Percentiles rank a stretch among this genome's conserved stretches.
Evolutionary conservation across 129 eudicot species (phyloP).

Genomic region (Kitagawia praeruptora): DNA sequence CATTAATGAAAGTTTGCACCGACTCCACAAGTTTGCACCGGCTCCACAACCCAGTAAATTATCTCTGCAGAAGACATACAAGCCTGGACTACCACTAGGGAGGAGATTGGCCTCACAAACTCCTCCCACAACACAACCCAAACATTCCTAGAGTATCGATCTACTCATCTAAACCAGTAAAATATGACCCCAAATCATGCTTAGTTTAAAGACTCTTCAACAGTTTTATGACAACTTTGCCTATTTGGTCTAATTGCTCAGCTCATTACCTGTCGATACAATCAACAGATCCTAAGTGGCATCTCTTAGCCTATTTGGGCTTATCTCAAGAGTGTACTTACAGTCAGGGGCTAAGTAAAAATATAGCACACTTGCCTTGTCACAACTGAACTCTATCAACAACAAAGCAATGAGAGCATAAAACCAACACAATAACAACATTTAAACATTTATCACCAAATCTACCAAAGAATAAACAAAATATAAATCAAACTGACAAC

Average conservation of each 20-base stretch:
- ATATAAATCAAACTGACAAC: neutral
- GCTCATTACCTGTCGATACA: neutral
- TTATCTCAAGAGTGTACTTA: too few species aligned
- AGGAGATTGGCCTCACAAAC: neutral
- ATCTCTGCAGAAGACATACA: neutral
- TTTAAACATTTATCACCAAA: too few species aligned
- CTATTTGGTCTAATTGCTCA: neutral
- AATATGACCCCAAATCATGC: neutral
- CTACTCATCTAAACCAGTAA: neutral
- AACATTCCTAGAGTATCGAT: neutral
- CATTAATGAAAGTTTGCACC: too few species aligned
- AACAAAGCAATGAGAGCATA: neutral
- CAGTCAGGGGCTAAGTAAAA: neutral
- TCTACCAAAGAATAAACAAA: too few species aligned
- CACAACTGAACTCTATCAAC: neutral
- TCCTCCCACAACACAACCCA: neutral
- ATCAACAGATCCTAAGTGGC: neutral
- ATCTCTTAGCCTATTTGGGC: neutral
- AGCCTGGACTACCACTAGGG: neutral
- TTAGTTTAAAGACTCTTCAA: neutral
- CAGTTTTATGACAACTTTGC: neutral
- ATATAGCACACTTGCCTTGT: neutral
- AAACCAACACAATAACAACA: too few species aligned
- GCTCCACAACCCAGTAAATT: neutral
- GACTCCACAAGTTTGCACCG: neutral